These are phyloP conservation scores for Novymonas esmeraldas DNA, from an alignment of 208 protist genomes.

Conservation along the genomic window DNA sequence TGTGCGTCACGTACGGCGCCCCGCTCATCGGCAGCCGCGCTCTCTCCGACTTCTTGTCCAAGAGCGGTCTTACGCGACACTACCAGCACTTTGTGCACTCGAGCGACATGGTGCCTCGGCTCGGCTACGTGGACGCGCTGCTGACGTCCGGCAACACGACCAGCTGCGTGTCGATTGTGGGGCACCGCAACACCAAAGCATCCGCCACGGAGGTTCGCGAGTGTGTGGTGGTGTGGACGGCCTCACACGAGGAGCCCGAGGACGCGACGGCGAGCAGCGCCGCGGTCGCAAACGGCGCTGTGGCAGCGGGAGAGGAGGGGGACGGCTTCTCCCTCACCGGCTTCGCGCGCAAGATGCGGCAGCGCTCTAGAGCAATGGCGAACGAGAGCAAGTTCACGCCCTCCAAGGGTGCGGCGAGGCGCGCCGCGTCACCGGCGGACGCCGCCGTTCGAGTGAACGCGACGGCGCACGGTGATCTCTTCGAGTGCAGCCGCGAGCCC, in stretches of 20 bases:
- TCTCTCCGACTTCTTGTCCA: constrained; percentile 29
- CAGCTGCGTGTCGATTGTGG: constrained; percentile 17
- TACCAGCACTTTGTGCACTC: constrained; percentile 53
- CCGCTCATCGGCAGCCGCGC: constrained; percentile 32
- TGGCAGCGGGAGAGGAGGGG: neutral
- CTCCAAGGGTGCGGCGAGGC: neutral
- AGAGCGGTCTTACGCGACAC: constrained; percentile 3
- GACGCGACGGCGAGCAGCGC: too few species aligned
- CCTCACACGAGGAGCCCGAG: constrained; percentile 20
- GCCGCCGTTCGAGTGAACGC: neutral
- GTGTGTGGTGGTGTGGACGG: constrained; percentile 18
- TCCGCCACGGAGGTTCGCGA: constrained; percentile 22
- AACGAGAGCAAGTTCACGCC: neutral
- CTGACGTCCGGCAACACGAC: constrained; percentile 29
- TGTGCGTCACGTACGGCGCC: constrained; percentile 55
- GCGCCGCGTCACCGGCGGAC: neutral
- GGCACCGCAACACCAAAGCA: neutral
- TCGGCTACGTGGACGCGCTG: constrained; percentile 30
- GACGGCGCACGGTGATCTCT: constrained; percentile 32
- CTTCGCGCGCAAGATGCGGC: neutral
- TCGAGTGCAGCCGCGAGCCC: constrained; percentile 36
- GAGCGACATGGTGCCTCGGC: constrained; percentile 52
- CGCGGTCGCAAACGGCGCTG: neutral
- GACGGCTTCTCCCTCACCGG: constrained; percentile 4
- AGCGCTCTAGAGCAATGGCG: neutral